Base-by-base conservation (phyloP, 169 alveolate genomes). In the Besnoitia besnoiti region DNA sequence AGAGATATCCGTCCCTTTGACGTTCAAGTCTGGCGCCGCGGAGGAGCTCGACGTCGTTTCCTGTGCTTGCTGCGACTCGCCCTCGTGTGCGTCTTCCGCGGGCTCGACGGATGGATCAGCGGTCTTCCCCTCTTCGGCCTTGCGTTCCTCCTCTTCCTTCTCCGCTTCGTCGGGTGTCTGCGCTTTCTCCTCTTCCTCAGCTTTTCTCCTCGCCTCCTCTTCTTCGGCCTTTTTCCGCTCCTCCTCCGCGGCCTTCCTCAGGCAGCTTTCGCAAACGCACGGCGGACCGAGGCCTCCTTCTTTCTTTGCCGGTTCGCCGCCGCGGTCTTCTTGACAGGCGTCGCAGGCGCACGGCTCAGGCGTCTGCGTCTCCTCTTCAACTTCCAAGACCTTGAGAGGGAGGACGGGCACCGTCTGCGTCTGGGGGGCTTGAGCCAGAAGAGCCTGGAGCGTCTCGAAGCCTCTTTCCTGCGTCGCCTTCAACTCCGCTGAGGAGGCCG, bases 251-350 rank as follows among this genome's bases (percentile, higher is more conserved):
- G 87, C 59, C 80, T 21, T 42, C 87, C 40, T 30, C 21, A 7
- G 59, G 87, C 87, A 77, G 61, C 40, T 37, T 35, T 77, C 59
- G 35, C 55, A 77, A 4, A 8, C 55, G 55, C 87, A 42, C 16
- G 87, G 87, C n/a, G 87, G 87, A 8, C 37, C 49, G 33, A 42
- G 44, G 33, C 40, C 87, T 30, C 59, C 87, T 30, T 77, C 87
- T 40, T 37, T 77, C 37, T 55, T 77, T 40, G 35, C 47, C 87
- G n/a, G 7, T 77, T 24, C 40, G 33, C n/a, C 67, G 33, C n/a
- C n/a, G n/a, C n/a, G n/a, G n/a, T 3, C 46, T 10, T 73, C 46
- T 19, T 10, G 44, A 42, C 82, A 73, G 82, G 16, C 82, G 3
- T 19, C 40, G 46, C 82, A 73, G 10, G 5, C 82, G n/a, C 82